These are phyloP conservation scores for Beauveria asiatica DNA, from an alignment of 2,329 filamentous ascomycete genomes.

Conservation along the genomic window DNA sequence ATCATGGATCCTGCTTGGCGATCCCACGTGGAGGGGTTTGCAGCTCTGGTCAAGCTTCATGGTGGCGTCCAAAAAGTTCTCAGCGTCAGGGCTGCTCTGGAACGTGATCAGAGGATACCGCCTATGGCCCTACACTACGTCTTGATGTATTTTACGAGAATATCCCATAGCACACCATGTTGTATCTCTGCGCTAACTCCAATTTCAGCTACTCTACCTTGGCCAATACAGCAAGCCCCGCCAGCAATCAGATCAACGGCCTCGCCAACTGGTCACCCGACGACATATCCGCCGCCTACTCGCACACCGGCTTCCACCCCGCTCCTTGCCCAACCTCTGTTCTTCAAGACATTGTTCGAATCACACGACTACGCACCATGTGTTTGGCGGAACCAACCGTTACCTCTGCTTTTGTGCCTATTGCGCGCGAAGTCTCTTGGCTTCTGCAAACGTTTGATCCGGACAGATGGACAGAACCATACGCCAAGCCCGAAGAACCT, in stretches of 20 bases:
- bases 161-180: too few relatives aligned
- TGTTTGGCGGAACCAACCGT: not conserved
- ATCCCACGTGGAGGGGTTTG: constrained; percentile 5
- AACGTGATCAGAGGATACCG: not conserved
- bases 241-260: constrained; percentile 2
- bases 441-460: not conserved
- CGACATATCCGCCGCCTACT: constrained; percentile 6
- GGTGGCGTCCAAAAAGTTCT: constrained; percentile 4
- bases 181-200: not conserved
- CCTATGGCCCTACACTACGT: constrained; percentile 6
- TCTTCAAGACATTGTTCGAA: constrained; percentile 7
- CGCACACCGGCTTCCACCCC: constrained; percentile 6
- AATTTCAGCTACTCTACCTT: not conserved
- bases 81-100: not conserved
- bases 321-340: constrained; percentile 6
- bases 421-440: not conserved
- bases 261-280: constrained; percentile 3
- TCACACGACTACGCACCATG: constrained; percentile 4
- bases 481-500: not conserved
- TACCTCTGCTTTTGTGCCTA: not conserved
- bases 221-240: constrained; percentile 5
- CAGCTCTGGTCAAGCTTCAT: constrained; percentile 6
- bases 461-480: constrained; percentile 3
- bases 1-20: constrained; percentile 8
- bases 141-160: not conserved